phyloP scores from a whole-genome alignment of 2,329 filamentous ascomycete species.

The Ceratocystiopsis minuta region DNA sequence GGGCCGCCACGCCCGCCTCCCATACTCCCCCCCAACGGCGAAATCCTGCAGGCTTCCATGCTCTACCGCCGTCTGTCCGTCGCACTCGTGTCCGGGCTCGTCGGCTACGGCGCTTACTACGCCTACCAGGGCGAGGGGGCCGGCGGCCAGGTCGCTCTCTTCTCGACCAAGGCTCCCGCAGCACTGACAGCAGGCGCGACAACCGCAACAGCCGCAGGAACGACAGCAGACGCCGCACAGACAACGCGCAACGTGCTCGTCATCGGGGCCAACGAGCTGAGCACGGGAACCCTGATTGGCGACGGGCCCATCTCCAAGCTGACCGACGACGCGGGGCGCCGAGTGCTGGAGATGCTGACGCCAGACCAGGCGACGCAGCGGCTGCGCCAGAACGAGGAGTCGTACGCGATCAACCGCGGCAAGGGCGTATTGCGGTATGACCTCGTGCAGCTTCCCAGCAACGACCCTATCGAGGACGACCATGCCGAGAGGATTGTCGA shows the following conservation, averaged over 20 bases:
- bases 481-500: slow-evolving; percentile 97
- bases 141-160: not conserved
- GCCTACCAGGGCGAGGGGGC: slow-evolving; percentile 33
- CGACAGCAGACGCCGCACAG: not conserved
- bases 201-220: not conserved
- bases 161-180: slow-evolving; percentile 3
- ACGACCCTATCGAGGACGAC: slow-evolving; percentile 95
- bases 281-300: slow-evolving; percentile 69
- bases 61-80: slow-evolving; percentile 50
- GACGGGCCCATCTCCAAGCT: slow-evolving; percentile 79
- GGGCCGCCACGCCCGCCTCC: no score
- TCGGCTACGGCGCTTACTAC: slow-evolving; percentile 64
- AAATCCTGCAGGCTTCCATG: slow-evolving; percentile 52
- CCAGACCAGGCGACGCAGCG: slow-evolving; percentile 86
- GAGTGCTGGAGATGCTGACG: slow-evolving; percentile 88
- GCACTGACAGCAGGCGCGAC: slow-evolving; percentile 9
- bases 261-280: slow-evolving; percentile 78
- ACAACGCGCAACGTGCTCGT: slow-evolving; percentile 54
- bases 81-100: slow-evolving; percentile 50
- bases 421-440: slow-evolving; percentile 90
- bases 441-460: slow-evolving; percentile 83
- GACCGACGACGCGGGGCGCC: slow-evolving; percentile 66
- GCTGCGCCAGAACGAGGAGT: slow-evolving; percentile 76
- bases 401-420: slow-evolving; percentile 75
- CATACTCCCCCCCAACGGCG: slow-evolving; percentile 10